These are phyloP conservation scores for Cercospora sp. DNA, from an alignment of 2,329 filamentous ascomycete genomes.

Conservation along the genomic window DNA sequence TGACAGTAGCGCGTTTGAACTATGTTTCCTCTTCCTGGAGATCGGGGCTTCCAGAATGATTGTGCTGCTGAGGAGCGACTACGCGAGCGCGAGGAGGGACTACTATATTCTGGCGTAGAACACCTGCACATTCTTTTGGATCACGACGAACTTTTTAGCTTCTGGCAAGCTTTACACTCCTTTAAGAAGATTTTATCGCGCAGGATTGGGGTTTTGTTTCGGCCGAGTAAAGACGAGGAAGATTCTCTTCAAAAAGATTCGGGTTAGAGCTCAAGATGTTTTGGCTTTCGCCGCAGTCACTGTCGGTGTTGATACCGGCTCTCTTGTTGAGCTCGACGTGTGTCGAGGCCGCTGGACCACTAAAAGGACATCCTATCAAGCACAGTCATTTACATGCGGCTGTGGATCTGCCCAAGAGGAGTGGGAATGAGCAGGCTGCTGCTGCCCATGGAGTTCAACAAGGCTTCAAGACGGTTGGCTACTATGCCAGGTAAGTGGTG, in stretches of 20 bases:
- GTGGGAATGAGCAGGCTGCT: neutral
- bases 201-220: neutral
- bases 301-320: conserved; percentile 4
- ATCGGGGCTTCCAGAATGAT: neutral
- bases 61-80: neutral
- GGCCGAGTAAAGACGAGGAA: neutral
- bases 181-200: neutral
- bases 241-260: neutral
- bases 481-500: conserved; percentile 61
- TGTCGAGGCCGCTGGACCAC: neutral
- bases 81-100: neutral
- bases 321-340: conserved; percentile 9
- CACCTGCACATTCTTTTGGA: conserved; percentile 3
- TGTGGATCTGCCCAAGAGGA: neutral
- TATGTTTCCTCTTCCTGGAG: neutral
- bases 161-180: conserved; percentile 12
- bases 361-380: conserved; percentile 10
- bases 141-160: conserved; percentile 3
- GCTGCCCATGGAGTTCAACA: conserved; percentile 16
- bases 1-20: neutral
- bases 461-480: conserved; percentile 68
- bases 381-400: conserved; percentile 23
- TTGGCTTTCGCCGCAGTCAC: neutral
- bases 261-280: neutral
- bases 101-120: neutral